phyloP scores from a whole-genome alignment of 768 basidiomycete species.

The Amanita molliuscula region DNA sequence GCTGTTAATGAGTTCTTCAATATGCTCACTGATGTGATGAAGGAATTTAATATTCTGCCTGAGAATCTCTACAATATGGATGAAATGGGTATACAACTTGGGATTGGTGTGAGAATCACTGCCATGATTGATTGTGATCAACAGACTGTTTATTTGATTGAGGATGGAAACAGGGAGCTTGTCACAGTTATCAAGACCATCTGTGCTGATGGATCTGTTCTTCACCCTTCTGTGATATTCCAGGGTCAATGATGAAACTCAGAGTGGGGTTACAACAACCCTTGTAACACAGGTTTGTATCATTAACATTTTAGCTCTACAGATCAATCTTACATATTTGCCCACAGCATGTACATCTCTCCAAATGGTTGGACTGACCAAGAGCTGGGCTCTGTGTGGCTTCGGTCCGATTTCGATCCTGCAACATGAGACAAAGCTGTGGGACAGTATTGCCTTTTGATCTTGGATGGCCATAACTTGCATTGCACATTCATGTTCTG shows the following conservation, averaged over 20 bases:
- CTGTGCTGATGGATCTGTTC: background rate
- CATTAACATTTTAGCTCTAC: too few species aligned
- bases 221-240: background rate
- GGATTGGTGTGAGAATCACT: conserved; percentile 15
- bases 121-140: background rate
- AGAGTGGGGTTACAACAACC: conserved; percentile 11
- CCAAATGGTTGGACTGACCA: too few species aligned
- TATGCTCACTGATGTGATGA: conserved; percentile 9
- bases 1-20: conserved; percentile 8
- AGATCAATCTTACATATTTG: too few species aligned
- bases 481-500: too few species aligned
- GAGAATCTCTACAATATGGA: conserved; percentile 23
- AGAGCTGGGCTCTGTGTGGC: too few species aligned
- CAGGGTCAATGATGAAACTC: background rate
- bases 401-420: too few species aligned
- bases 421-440: too few species aligned
- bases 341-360: too few species aligned
- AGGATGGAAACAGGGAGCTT: background rate
- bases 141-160: background rate
- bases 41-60: conserved; percentile 10
- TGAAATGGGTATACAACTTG: conserved; percentile 15
- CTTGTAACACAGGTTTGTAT: conserved; percentile 22
- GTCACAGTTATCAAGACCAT: background rate
- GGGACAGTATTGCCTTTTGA: too few species aligned
- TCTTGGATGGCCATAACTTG: too few species aligned